Percentiles rank a stretch among this genome's conserved stretches.
Conservation (phyloP, 225 moss, liverwort and hornwort genomes). For the Rhytidiadelphus loreus region DNA sequence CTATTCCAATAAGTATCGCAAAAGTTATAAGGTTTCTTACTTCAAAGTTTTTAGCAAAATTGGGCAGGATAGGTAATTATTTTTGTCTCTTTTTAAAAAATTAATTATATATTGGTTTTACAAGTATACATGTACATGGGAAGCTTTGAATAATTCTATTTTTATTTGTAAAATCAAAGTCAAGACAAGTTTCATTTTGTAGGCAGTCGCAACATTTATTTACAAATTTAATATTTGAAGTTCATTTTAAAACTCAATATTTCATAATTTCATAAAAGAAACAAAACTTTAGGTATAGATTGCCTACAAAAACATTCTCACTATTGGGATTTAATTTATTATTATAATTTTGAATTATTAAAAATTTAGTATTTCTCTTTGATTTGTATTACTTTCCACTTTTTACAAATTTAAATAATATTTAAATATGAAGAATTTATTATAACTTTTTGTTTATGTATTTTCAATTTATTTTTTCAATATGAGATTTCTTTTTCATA, state of each 20-base stretch:
- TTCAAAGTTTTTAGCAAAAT: too few relatives aligned
- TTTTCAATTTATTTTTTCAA: not conserved
- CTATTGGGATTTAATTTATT: not conserved
- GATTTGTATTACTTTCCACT: not conserved
- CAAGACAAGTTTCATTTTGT: not conserved
- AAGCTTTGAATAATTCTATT: not conserved
- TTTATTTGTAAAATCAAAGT: not conserved
- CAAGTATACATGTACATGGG: fast-evolving
- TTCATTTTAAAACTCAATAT: not conserved
- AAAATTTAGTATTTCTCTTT: not conserved
- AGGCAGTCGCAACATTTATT: fast-evolving
- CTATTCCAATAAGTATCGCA: not conserved
- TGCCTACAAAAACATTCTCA: not conserved
- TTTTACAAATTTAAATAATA: too few relatives aligned
- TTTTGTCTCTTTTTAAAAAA: not conserved
- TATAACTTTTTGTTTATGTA: not conserved
- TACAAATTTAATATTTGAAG: not conserved
- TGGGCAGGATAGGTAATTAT: fast-evolving
- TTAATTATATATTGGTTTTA: not conserved
- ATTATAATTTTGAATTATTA: not conserved
- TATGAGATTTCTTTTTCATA: too few relatives aligned
- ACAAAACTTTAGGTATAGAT: not conserved
- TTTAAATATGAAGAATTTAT: not conserved
- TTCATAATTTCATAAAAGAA: not conserved
- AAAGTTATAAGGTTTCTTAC: not conserved